phyloP scores from a whole-genome alignment of 768 basidiomycete genomes.

The Tulasnella sp. region DNA sequence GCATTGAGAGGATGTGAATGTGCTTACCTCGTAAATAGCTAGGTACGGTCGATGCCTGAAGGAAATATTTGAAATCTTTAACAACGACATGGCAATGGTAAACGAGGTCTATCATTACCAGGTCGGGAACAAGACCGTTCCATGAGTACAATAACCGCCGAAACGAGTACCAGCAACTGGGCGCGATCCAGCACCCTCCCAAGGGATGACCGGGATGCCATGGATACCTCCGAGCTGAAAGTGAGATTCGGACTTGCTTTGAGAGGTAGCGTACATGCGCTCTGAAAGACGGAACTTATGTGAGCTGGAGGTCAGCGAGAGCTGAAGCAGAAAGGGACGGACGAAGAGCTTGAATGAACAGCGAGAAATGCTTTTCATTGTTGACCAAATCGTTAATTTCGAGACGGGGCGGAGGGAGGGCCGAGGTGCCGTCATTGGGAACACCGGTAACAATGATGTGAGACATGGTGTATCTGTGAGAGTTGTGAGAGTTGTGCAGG shows the following conservation, averaged over 20 bases:
- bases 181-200: constrained; percentile 29
- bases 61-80: constrained; percentile 27
- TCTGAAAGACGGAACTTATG: neutral
- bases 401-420: constrained; percentile 25
- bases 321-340: constrained; percentile 17
- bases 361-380: constrained; percentile 35
- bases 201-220: constrained; percentile 34
- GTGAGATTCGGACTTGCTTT: constrained; percentile 29
- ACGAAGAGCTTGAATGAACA: constrained; percentile 43
- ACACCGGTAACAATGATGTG: constrained; percentile 5
- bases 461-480: neutral
- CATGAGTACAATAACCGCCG: constrained; percentile 46
- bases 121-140: constrained; percentile 28
- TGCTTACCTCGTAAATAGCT: constrained; percentile 36
- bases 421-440: neutral
- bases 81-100: neutral
- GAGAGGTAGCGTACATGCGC: constrained; percentile 23
- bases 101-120: neutral
- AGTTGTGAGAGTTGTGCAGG: neutral
- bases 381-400: constrained; percentile 36
- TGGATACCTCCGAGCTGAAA: constrained; percentile 42
- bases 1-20: neutral
- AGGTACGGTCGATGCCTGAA: constrained; percentile 48
- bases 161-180: constrained; percentile 22
- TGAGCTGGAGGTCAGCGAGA: neutral